Percentiles rank a stretch among this genome's conserved stretches.
phyloP scores from a whole-genome alignment of 1,284 basidiomycete genomes.

The Heterobasidion parviporum region DNA sequence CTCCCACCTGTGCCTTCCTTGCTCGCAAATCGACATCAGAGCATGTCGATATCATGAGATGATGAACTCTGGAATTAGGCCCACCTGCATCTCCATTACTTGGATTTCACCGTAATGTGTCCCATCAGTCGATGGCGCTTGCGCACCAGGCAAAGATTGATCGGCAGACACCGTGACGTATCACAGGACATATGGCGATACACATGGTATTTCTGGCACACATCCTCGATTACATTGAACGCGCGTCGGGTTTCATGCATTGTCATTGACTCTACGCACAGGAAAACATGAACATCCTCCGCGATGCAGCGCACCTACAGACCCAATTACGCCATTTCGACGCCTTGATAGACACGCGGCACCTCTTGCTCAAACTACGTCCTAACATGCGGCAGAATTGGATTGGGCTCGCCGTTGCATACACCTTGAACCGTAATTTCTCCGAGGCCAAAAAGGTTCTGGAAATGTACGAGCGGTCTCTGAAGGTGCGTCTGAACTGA shows the following conservation, averaged over 20 bases:
- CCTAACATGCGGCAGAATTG: constrained; percentile 86
- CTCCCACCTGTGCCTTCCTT: too few species aligned
- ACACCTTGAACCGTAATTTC: constrained; percentile 77
- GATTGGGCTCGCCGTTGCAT: constrained; percentile 84
- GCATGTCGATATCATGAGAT: too few species aligned
- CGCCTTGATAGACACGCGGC: constrained; percentile 75
- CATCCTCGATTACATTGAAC: background rate
- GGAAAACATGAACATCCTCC: constrained; percentile 92
- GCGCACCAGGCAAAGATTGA: background rate
- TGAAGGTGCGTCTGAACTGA: constrained; percentile 45
- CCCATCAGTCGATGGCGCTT: background rate
- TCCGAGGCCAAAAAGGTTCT: constrained; percentile 69
- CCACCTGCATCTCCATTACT: too few species aligned
- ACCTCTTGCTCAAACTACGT: constrained; percentile 74
- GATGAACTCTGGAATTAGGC: too few species aligned
- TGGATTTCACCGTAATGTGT: background rate
- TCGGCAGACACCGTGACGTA: too few species aligned
- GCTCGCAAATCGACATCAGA: too few species aligned
- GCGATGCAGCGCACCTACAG: constrained; percentile 87
- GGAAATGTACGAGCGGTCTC: constrained; percentile 55
- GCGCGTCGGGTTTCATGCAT: background rate
- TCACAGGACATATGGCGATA: too few species aligned
- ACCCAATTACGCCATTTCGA: constrained; percentile 86
- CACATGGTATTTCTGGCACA: too few species aligned
- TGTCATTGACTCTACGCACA: constrained; percentile 21